Base-by-base conservation (phyloP, 495 filamentous ascomycete species). In the Penicillium herquei region DNA sequence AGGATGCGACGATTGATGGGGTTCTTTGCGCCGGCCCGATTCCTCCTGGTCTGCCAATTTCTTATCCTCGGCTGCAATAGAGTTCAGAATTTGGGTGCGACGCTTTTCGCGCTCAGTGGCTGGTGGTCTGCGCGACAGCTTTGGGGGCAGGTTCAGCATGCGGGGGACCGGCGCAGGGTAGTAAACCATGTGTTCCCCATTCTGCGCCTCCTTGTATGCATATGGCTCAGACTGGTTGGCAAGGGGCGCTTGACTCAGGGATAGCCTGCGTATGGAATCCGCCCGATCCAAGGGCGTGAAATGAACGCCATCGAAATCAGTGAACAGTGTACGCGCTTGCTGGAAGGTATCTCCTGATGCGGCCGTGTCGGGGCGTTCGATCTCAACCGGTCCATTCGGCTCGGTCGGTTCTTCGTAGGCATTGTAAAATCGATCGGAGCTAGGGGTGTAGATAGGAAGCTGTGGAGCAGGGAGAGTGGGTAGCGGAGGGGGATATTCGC, bases 141-240 rank as follows among this genome's bases (percentile, higher is more conserved):
- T 87, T 35, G 91, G 91, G 7, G 94, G 94, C 3, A 98, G 78
- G 61, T 96, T 97, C 30, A 98, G 78, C 83, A 94, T 92, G 63
- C 87, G 86, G 1, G 94, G 94, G 0, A 98, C 93, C 11, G 91
- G 94, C 3, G 94, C 94, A 12, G 94, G 94, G 66, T 98, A 98
- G 68, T 85, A 98, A 8, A 96, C 82, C 88, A 98, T 93, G 49
- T 87, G 77, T 55, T 93, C 83, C 4, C 80, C 85, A 2, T 81
- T 81, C 30, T 76, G 76, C 9, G 87, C 86, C 58, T 88, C 79
- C 48, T 86, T 73, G 63, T 85, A 87, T 17, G 83, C 79, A 57
- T 81, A 73, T 17, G 85, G 81, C 50, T 81, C 75, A 26, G 21
- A 4, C 21, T 26, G 21, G 49, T 69, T 76, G 8, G 67, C 80